Conservation (phyloP, 306 rosid species). For the Geum urbanum region DNA sequence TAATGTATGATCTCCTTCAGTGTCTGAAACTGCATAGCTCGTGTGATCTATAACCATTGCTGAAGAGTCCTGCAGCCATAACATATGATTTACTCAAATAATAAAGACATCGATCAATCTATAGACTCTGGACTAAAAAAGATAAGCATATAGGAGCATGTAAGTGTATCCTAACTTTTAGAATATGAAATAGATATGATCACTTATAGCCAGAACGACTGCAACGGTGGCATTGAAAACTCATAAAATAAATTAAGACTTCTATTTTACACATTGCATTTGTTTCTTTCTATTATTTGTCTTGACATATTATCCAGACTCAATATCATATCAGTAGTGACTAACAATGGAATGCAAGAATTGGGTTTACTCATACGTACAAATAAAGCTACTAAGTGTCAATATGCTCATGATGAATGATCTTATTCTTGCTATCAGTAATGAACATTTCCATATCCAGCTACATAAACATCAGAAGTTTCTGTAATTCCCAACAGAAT, state of each 20-base stretch:
- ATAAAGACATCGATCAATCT: neutral
- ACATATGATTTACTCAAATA: neutral
- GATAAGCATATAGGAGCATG: neutral
- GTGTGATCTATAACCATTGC: constrained; percentile 84
- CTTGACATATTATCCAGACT: neutral
- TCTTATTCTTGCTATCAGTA: neutral
- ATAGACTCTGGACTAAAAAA: neutral
- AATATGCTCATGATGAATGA: no score
- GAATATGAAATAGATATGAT: neutral
- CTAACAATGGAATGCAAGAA: no score
- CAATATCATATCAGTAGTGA: neutral
- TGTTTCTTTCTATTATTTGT: neutral
- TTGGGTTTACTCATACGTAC: no score
- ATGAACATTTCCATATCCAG: neutral
- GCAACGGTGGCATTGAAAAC: neutral
- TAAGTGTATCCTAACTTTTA: neutral
- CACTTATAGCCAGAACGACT: neutral
- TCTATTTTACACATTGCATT: neutral
- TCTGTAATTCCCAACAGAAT: neutral
- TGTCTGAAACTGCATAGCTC: constrained; percentile 68
- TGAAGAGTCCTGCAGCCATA: constrained; percentile 49
- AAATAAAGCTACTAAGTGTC: no score
- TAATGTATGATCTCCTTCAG: constrained; percentile 85
- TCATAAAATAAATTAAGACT: neutral
- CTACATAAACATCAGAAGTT: neutral